Conservation (phyloP, 2,329 filamentous ascomycete species). For the Ophiocordyceps robertsii region DNA sequence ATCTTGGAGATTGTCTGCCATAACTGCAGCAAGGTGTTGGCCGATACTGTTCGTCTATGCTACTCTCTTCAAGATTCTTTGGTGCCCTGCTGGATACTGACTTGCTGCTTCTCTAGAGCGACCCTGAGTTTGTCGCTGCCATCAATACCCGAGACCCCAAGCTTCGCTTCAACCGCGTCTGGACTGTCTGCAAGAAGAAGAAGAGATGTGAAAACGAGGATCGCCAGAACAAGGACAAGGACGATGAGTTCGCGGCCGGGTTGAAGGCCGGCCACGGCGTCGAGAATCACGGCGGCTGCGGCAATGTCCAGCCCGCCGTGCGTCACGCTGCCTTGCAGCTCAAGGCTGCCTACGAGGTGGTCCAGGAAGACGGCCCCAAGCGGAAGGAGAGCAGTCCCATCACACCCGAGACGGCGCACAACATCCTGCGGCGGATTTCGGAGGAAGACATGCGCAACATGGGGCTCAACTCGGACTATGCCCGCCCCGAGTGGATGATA, state of each 20-base stretch:
- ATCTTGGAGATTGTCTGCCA: slow-evolving; percentile 97
- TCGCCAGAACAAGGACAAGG: slow-evolving; percentile 53
- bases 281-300: slow-evolving; percentile 74
- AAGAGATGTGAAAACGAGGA: slow-evolving; percentile 69
- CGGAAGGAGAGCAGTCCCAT: slow-evolving; percentile 70
- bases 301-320: slow-evolving; percentile 79
- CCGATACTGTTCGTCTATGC: slow-evolving; percentile 84
- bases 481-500: slow-evolving; percentile 96
- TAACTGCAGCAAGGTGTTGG: slow-evolving; percentile 95
- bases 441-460: slow-evolving; percentile 74
- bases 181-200: slow-evolving; percentile 84
- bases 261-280: slow-evolving; percentile 34
- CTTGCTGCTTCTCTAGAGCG: slow-evolving; percentile 48
- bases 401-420: slow-evolving; percentile 71
- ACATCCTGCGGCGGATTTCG: slow-evolving; percentile 74
- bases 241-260: slow-evolving; percentile 51
- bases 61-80: slow-evolving; percentile 40
- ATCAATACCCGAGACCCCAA: slow-evolving; percentile 84
- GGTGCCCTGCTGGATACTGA: slow-evolving; percentile 44
- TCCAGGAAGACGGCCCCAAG: slow-evolving; percentile 53
- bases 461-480: slow-evolving; percentile 88
- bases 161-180: slow-evolving; percentile 82
- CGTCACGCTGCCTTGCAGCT: slow-evolving; percentile 78
- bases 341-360: slow-evolving; percentile 56
- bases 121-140: slow-evolving; percentile 71